Percentiles rank a stretch among this genome's conserved stretches.
phyloP scores from a whole-genome alignment of 139 green algal species.

The Picochlorum sp. region DNA sequence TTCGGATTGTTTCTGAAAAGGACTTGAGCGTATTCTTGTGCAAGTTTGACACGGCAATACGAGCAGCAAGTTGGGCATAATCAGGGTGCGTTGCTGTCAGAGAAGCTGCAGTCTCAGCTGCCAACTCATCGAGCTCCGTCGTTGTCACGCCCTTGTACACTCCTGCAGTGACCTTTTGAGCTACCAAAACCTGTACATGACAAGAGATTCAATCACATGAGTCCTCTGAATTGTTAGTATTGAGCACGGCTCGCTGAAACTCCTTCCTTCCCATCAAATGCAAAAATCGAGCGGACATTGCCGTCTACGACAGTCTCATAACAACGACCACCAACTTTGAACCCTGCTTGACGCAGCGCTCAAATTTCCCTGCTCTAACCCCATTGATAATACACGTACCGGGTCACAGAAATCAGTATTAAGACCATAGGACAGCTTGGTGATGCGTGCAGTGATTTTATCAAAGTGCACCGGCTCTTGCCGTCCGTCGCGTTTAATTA shows the following conservation, averaged over 20 bases:
- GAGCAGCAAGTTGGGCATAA: constrained; percentile 96
- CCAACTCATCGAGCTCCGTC: constrained; percentile 94
- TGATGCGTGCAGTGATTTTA: constrained; percentile 97
- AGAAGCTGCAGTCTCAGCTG: constrained; percentile 94
- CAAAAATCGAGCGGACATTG: background rate
- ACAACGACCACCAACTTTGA: too few relatives aligned
- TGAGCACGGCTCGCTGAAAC: too few relatives aligned
- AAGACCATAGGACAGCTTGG: constrained; percentile 92
- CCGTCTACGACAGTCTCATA: background rate
- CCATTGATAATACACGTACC: constrained; percentile 29
- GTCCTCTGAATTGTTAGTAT: background rate
- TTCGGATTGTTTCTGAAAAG: constrained; percentile 86
- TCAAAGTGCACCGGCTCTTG: constrained; percentile 91
- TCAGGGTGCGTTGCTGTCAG: constrained; percentile 96
- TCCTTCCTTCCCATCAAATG: too few relatives aligned
- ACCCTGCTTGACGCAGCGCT: too few relatives aligned
- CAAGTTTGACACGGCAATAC: constrained; percentile 98
- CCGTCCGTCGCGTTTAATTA: constrained; percentile 86
- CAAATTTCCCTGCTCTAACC: too few relatives aligned
- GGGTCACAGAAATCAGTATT: constrained; percentile 93
- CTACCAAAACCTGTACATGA: constrained; percentile 79
- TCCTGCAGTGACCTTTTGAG: constrained; percentile 91
- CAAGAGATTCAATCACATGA: background rate
- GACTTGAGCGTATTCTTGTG: constrained; percentile 99
- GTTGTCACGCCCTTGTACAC: constrained; percentile 97